Evolutionary conservation across 257 asterid genomes (phyloP).

Genomic region (Solanum lycopersicoides): DNA sequence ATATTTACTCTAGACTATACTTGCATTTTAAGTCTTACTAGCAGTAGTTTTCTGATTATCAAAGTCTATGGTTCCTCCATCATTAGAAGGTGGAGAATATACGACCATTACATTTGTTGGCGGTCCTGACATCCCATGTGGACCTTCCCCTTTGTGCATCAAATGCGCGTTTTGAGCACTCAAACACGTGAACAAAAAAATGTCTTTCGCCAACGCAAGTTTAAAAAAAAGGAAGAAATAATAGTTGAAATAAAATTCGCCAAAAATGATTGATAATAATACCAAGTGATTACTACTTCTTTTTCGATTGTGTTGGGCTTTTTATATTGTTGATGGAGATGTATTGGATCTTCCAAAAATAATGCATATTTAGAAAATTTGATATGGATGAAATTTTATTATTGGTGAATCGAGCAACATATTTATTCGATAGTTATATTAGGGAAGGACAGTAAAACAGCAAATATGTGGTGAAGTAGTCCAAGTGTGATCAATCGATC

Average conservation of each 20-base stretch:
- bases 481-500: background rate
- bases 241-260: background rate
- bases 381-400: background rate
- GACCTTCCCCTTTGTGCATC: conserved; percentile 22
- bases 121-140: conserved; percentile 24
- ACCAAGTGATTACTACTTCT: background rate
- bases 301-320: background rate
- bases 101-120: background rate
- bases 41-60: background rate
- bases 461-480: background rate
- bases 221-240: background rate
- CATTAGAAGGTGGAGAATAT: background rate
- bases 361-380: background rate
- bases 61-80: background rate
- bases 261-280: background rate
- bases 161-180: conserved; percentile 60
- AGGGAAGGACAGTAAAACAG: background rate
- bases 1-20: background rate
- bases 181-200: conserved; percentile 6
- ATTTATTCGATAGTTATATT: background rate
- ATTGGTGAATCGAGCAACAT: background rate
- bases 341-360: background rate
- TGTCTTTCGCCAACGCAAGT: background rate
- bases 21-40: background rate
- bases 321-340: background rate